Percentiles rank a stretch among this genome's conserved stretches.
Evolutionary conservation across 1,284 basidiomycete genomes (phyloP).

Genomic region (Erythrobasidium hasegawianum): DNA sequence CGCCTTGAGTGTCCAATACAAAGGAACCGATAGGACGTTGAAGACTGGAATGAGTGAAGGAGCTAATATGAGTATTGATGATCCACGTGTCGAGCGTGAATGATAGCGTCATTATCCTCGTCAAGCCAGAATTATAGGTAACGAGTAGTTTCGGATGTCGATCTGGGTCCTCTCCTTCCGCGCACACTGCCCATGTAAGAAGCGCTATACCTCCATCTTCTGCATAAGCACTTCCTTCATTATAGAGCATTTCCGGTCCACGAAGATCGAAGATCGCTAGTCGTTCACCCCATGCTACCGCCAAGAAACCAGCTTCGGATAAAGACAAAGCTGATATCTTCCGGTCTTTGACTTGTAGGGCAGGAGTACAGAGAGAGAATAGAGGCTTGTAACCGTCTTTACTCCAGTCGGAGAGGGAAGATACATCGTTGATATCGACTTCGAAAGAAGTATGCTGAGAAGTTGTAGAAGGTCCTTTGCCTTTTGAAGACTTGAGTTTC

Average conservation of each 20-base stretch:
- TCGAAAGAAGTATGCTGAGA: conserved; percentile 8
- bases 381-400: conserved; percentile 25
- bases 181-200: conserved; percentile 21
- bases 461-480: not conserved
- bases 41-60: conserved; percentile 9
- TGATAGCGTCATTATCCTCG: conserved; percentile 18
- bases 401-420: conserved; percentile 15
- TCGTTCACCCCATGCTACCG: conserved; percentile 17
- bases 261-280: conserved; percentile 30
- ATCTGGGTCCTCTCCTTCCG: conserved; percentile 24
- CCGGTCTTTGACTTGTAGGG: not conserved
- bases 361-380: conserved; percentile 3
- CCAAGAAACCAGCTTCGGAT: conserved; percentile 29
- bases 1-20: conserved; percentile 18
- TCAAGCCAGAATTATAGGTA: conserved; percentile 9
- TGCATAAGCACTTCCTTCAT: not conserved
- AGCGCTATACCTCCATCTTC: conserved; percentile 5
- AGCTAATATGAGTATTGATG: conserved; percentile 15
- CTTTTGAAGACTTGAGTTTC: not conserved
- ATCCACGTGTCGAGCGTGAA: conserved; percentile 32
- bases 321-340: conserved; percentile 8
- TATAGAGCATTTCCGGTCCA: conserved; percentile 23
- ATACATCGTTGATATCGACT: conserved; percentile 6
- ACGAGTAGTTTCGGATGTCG: conserved; percentile 18
- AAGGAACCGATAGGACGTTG: not conserved